Percentiles rank a stretch among this genome's conserved stretches.
phyloP scores from a whole-genome alignment of 345 rosid genomes.

The Eucalyptus polybractea region DNA sequence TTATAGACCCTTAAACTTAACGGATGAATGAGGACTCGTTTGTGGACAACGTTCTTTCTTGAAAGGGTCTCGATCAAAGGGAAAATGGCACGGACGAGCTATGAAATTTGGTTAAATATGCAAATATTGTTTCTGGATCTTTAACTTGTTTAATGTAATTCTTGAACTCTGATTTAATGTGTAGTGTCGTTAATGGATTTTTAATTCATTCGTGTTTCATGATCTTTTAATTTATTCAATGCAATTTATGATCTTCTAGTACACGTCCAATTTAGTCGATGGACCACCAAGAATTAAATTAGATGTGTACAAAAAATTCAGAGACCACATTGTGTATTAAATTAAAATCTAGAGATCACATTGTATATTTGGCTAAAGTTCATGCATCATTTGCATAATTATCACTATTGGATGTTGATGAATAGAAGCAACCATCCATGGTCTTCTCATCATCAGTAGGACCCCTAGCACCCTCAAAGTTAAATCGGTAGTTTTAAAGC shows the following conservation, averaged over 20 bases:
- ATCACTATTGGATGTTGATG: background rate
- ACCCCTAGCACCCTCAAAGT: background rate
- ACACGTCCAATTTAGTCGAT: background rate
- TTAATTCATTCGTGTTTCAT: background rate
- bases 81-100: background rate
- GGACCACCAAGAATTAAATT: background rate
- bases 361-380: no score
- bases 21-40: background rate
- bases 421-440: background rate
- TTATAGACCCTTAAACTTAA: background rate
- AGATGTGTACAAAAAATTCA: background rate
- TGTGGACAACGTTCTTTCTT: background rate
- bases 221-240: no score
- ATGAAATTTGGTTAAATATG: background rate
- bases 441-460: background rate
- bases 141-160: background rate
- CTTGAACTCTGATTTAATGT: rapidly evolving
- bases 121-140: background rate
- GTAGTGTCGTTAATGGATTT: background rate
- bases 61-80: background rate
- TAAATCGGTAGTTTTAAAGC: background rate
- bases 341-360: no score
- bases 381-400: no score
- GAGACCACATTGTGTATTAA: rapidly evolving
- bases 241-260: rapidly evolving